These are phyloP conservation scores for Sporothrix inflata DNA, from an alignment of 2,329 filamentous ascomycete species.

Conservation along the genomic window DNA sequence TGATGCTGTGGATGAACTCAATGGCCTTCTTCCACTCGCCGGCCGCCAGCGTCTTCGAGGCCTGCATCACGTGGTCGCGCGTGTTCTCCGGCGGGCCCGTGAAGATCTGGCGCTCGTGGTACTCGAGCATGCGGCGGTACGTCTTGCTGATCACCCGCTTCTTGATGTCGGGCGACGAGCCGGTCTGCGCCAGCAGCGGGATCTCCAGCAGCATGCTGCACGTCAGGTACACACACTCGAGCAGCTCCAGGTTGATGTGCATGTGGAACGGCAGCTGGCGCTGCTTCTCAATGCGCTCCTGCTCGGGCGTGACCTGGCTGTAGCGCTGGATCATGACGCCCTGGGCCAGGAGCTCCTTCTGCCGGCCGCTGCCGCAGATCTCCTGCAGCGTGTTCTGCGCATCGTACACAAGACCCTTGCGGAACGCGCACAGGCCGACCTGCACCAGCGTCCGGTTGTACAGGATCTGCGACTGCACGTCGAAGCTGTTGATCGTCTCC, in stretches of 20 bases:
- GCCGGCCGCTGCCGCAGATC: slow-evolving; percentile 94
- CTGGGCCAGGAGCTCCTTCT: slow-evolving; percentile 97
- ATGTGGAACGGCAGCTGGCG: slow-evolving; percentile 99
- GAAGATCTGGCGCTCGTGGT: slow-evolving; percentile 99
- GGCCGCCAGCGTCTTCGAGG: slow-evolving; percentile 91
- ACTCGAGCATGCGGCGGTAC: slow-evolving; percentile 98
- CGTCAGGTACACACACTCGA: slow-evolving; percentile 97
- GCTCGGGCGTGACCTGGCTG: slow-evolving; percentile 93
- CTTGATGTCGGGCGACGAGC: slow-evolving; percentile 94
- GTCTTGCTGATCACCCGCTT: slow-evolving; percentile 99
- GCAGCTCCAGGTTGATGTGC: slow-evolving; percentile 98
- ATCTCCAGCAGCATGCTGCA: slow-evolving; percentile 99
- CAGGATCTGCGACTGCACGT: slow-evolving; percentile 95
- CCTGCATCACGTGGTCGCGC: slow-evolving; percentile 98
- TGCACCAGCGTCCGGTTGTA: slow-evolving; percentile 98
- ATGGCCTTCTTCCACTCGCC: slow-evolving; percentile 99
- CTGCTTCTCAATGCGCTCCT: slow-evolving; percentile 96
- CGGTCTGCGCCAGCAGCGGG: slow-evolving; percentile 92
- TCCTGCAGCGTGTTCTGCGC: slow-evolving; percentile 97
- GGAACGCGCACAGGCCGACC: slow-evolving; percentile 97
- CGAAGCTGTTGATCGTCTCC: slow-evolving; percentile 95
- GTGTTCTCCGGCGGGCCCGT: slow-evolving; percentile 98
- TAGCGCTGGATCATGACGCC: slow-evolving; percentile 98
- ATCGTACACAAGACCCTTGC: slow-evolving; percentile 94
- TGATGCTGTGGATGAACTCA: slow-evolving; percentile 93